Evolutionary conservation across 208 protist genomes (phyloP).

Genomic region (Acanthamoeba triangularis): DNA sequence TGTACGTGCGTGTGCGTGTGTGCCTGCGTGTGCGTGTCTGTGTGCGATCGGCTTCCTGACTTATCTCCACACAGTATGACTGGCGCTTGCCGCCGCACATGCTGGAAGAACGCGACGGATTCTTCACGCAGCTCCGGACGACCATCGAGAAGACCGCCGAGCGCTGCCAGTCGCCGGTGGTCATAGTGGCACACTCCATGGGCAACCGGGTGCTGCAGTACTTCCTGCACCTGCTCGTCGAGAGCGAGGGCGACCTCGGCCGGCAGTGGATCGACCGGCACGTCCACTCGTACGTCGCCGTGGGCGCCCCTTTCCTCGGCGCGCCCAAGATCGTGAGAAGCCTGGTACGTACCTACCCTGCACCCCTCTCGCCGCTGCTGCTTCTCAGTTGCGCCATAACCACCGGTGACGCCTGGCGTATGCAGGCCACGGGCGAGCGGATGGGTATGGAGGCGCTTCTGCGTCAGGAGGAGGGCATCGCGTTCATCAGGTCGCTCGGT

Average conservation of each 20-base stretch:
- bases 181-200: constrained; percentile 46
- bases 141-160: constrained; percentile 42
- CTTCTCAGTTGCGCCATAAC: background rate
- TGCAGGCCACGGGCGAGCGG: constrained; percentile 7
- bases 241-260: background rate
- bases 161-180: constrained; percentile 9
- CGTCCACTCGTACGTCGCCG: background rate
- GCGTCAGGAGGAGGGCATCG: constrained; percentile 35
- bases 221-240: constrained; percentile 2
- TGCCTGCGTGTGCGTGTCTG: too few relatives aligned
- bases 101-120: constrained; percentile 21
- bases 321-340: background rate
- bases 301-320: constrained; percentile 18
- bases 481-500: background rate
- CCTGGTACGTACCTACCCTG: background rate
- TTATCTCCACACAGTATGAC: background rate
- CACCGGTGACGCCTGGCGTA: too few relatives aligned
- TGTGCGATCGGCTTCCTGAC: background rate
- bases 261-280: constrained; percentile 11
- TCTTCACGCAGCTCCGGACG: constrained; percentile 12
- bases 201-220: constrained; percentile 52
- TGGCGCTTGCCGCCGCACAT: constrained; percentile 55
- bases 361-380: too few relatives aligned
- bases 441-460: constrained; percentile 12
- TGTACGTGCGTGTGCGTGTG: background rate